Evolutionary conservation across 345 rosid genomes (phyloP), one percentile per base, ranked within the genome.

Genomic region (Ricinus communis): DNA sequence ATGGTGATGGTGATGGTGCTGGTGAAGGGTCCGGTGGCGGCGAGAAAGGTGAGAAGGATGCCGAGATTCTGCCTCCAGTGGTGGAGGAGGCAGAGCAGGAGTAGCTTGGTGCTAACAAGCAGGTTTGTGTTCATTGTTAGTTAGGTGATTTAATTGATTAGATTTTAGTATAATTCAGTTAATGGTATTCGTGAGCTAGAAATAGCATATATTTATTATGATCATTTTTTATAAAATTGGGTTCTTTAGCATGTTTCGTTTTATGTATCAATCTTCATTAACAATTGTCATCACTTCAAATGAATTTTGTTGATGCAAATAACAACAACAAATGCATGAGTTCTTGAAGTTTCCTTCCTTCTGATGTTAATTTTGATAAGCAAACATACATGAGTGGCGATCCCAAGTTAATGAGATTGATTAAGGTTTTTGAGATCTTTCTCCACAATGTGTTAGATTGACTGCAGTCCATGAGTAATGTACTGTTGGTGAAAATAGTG

Each of bases 21-120:
- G 71, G 27, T 55, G 66, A 2, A 3, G 60, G 52, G 66, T 4
- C 52, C 80, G 33, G 82, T 87, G 47, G 79, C 54, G 58, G 84
- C 87, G 5, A 11, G 19, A 18, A 0, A 75, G 68, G 79, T 10
- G 75, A 31, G 83, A 81, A 22, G 76, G 68, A 40, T 71, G 80
- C 55, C 51, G 74, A 77, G 54, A 59, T 56, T 25, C 82, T 81
- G 22, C 74, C 75, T 58, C 72, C 88, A 1, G 82, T 78, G 18
- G 82, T 58, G 70, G 86, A 79, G 10, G 90, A 80, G 49, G 93
- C 83, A 13, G 87, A 88, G 62, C 88, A 58, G 40, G 91, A 84
- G 74, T 66, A 58, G 70, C 87, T 82, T 46, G 88, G 78, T 79
- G 84, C 83, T 61, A 83, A 71, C 72, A 84, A 8, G 46, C 84